Evolutionary conservation across 2,329 filamentous ascomycete genomes (phyloP).

Genomic region (Thielaviopsis euricoi): DNA sequence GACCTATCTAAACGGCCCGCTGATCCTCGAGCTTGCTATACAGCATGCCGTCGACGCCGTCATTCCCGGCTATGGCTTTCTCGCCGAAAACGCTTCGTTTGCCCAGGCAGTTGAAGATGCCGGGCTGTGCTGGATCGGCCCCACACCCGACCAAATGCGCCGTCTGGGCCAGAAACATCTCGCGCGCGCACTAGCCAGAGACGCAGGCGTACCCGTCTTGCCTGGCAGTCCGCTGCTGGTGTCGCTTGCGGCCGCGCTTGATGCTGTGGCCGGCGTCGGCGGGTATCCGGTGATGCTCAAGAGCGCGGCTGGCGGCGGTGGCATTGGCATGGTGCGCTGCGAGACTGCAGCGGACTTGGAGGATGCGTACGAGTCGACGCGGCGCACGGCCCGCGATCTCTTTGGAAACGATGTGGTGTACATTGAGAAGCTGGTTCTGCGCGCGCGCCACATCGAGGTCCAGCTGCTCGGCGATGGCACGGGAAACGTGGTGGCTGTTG

Average conservation of each 20-base stretch:
- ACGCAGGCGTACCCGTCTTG: constrained; percentile 19
- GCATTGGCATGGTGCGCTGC: constrained; percentile 23
- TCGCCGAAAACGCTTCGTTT: constrained; percentile 47
- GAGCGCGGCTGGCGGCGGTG: constrained; percentile 26
- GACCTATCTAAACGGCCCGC: constrained; percentile 51
- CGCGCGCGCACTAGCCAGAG: constrained; percentile 20
- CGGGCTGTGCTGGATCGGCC: constrained; percentile 44
- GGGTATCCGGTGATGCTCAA: constrained; percentile 26
- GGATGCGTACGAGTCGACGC: neutral
- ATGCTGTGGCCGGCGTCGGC: constrained; percentile 17
- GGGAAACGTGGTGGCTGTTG: constrained; percentile 23
- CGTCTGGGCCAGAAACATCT: constrained; percentile 23
- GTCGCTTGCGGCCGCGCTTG: constrained; percentile 12
- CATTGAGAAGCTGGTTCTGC: constrained; percentile 25
- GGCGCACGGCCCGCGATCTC: constrained; percentile 20
- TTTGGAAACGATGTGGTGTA: constrained; percentile 27
- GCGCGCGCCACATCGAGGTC: constrained; percentile 30
- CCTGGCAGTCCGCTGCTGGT: constrained; percentile 18
- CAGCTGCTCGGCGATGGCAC: constrained; percentile 31
- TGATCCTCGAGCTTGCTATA: constrained; percentile 37
- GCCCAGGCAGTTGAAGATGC: constrained; percentile 33
- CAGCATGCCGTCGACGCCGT: constrained; percentile 35
- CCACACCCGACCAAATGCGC: constrained; percentile 28
- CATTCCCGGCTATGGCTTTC: constrained; percentile 51
- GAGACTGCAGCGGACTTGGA: constrained; percentile 13